Evolutionary conservation across 495 filamentous ascomycete species (phyloP).

Genomic region (Xylaria flabelliformis): DNA sequence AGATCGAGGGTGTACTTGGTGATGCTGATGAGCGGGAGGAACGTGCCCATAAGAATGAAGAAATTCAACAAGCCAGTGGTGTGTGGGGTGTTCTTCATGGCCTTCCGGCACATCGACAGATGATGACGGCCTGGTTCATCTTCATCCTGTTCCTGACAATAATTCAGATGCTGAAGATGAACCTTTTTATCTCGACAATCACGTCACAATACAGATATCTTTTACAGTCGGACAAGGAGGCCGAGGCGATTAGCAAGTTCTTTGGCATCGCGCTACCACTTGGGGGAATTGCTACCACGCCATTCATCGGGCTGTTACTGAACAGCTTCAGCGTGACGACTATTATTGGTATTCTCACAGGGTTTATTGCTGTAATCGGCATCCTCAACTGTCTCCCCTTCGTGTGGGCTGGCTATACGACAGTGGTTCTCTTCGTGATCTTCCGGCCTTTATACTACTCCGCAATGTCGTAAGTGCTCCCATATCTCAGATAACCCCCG

Average conservation of each 20-base stretch:
- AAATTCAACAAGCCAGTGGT: conserved; percentile 56
- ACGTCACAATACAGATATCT: conserved; percentile 55
- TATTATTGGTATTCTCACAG: conserved; percentile 49
- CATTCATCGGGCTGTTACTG: conserved; percentile 58
- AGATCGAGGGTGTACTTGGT: conserved; percentile 54
- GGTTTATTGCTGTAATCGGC: conserved; percentile 52
- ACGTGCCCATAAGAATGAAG: conserved; percentile 58
- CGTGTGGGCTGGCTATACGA: conserved; percentile 41
- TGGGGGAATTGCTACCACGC: conserved; percentile 55
- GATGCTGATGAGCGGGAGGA: conserved; percentile 50
- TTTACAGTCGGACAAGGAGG: conserved; percentile 43
- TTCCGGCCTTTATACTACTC: conserved; percentile 55
- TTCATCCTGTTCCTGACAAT: conserved; percentile 58
- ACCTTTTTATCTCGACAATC: conserved; percentile 61
- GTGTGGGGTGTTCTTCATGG: conserved; percentile 61
- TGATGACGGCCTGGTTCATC: conserved; percentile 56
- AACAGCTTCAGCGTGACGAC: conserved; percentile 57
- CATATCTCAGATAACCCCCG: background rate
- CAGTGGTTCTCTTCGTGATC: conserved; percentile 40
- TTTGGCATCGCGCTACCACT: conserved; percentile 59
- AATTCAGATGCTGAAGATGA: conserved; percentile 61
- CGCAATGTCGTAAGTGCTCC: conserved; percentile 54
- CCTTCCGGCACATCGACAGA: conserved; percentile 52
- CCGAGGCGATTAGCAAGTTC: conserved; percentile 54
- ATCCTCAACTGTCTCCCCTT: conserved; percentile 46